Base-by-base conservation (phyloP, 805 yeast species). In the Tanozyma kutaoensis region DNA sequence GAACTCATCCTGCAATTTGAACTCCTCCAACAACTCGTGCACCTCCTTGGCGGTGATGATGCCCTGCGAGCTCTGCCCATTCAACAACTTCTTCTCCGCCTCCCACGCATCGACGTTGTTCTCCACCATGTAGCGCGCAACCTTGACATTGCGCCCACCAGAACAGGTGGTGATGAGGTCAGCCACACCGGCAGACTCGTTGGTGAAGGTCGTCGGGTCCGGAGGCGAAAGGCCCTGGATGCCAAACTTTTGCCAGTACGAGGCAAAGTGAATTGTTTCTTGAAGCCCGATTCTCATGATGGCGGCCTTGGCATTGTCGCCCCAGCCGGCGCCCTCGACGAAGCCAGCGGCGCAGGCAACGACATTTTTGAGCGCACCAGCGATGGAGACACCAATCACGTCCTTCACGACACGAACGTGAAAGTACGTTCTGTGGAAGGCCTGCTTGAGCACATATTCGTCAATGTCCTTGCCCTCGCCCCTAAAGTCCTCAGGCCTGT, bases 271-370 rank as follows among this genome's bases (percentile, higher is more conserved):
- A 38, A 60, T 58, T 30, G 46, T 58, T 39, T 60, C 66, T 32
- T 52, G 42, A 24, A 60, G 38, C 3, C 66, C 66, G 30, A 59
- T 49, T 45, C 66, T 52, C 66, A 60, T 60, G 37, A 60, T 50
- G 24, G 66, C 66, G 21, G 65, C 50, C 47, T 59, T 60, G 34
- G 66, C 66, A 32, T 60, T 60, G 46, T 60, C 66, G 40, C 66
- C 66, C 66, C 66, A 60, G 25, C 64, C 64, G 30, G 48, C 48
- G 22, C 66, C 66, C 40, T 58, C 66, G 23, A 60, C 66, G 31
- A 60, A 56, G 15, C 66, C 66, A 14, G 58, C 66, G 7, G 63
- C 59, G 26, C 55, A 46, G 22, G 66, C 66, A 25, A 60, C 66
- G 16, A 60, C 54, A 35, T 60, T 60, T 45, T 60, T 60, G 41